These are phyloP conservation scores for Fusarium subglutinans DNA, from an alignment of 2,329 filamentous ascomycete species.

Conservation along the genomic window DNA sequence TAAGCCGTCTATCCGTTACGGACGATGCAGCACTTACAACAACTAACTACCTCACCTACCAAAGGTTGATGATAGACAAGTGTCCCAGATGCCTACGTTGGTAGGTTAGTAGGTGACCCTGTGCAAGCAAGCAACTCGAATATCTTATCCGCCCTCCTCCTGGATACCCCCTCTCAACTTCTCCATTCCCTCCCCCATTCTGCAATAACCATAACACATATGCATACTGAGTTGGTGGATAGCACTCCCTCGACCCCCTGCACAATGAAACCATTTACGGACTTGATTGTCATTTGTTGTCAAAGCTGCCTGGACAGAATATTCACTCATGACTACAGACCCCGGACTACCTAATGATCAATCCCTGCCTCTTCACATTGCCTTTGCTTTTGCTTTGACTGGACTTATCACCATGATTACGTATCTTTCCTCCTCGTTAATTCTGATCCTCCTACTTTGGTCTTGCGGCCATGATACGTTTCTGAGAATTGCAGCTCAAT, in stretches of 20 bases:
- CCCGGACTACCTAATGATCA: neutral
- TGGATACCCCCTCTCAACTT: neutral
- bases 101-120: neutral
- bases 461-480: neutral
- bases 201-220: conserved; percentile 38
- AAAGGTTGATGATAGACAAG: neutral
- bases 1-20: neutral
- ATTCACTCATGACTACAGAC: neutral
- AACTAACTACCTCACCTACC: neutral
- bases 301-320: neutral
- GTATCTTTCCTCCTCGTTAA: neutral
- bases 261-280: conserved; percentile 1
- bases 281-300: neutral
- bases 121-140: neutral
- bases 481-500: neutral
- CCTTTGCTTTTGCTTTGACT: neutral
- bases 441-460: neutral
- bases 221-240: conserved; percentile 30
- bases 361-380: neutral
- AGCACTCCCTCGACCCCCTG: conserved; percentile 8
- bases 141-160: neutral
- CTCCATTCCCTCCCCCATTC: neutral
- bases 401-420: neutral
- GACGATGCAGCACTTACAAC: neutral
- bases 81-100: neutral